Evolutionary conservation across 768 basidiomycete species (phyloP).

Genomic region (Tricholoma furcatifolium): DNA sequence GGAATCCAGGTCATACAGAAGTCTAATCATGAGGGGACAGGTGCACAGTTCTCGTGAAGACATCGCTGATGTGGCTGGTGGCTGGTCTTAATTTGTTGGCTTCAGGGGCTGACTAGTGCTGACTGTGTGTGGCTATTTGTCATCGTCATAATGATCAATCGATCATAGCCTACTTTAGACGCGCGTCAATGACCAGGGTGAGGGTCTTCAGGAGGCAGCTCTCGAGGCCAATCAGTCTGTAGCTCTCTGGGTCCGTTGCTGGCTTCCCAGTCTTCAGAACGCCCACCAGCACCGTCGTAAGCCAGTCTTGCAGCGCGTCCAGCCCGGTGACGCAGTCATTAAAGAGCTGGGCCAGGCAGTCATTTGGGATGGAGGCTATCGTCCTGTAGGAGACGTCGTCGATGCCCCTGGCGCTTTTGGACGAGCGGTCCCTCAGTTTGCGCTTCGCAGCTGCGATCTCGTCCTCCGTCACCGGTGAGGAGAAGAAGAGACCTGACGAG

Average conservation of each 20-base stretch:
- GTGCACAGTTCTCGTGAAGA: too few relatives aligned
- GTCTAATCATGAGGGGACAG: too few relatives aligned
- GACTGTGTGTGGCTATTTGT: too few relatives aligned
- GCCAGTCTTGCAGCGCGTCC: constrained; percentile 16
- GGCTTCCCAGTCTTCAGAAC: constrained; percentile 22
- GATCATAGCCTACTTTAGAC: too few relatives aligned
- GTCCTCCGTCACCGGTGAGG: not conserved
- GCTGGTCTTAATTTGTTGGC: too few relatives aligned
- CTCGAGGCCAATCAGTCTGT: constrained; percentile 27
- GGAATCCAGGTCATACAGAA: too few relatives aligned
- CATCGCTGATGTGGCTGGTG: too few relatives aligned
- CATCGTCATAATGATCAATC: too few relatives aligned
- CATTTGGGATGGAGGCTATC: constrained; percentile 2
- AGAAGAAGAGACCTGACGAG: not conserved
- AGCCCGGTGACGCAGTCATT: constrained; percentile 11
- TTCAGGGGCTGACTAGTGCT: too few relatives aligned
- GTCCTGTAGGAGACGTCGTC: not conserved
- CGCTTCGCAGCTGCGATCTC: not conserved
- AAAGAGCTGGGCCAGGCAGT: constrained; percentile 9
- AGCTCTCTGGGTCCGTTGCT: constrained; percentile 19
- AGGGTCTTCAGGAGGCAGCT: constrained; percentile 25
- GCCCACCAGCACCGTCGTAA: constrained; percentile 14
- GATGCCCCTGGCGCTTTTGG: not conserved
- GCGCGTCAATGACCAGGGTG: constrained; percentile 23
- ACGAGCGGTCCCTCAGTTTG: not conserved